These are phyloP conservation scores for Paecilomyces sp. DNA, from an alignment of 2,329 filamentous ascomycete species.

Conservation along the genomic window DNA sequence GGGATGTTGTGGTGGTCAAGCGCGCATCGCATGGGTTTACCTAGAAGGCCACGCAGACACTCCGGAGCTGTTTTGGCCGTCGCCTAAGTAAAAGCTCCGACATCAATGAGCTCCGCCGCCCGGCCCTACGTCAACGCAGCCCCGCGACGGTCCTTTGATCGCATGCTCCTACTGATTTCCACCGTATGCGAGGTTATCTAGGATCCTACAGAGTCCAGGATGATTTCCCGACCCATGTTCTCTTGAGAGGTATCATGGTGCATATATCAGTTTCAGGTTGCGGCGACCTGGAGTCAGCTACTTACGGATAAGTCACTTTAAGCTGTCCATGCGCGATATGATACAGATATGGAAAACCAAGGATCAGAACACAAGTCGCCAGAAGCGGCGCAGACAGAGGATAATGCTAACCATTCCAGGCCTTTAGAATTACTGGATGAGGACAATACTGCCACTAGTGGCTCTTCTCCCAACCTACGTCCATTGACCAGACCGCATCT, in stretches of 20 bases:
- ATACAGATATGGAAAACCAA: background rate
- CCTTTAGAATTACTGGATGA: slow-evolving; percentile 22
- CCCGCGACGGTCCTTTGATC: slow-evolving; percentile 7
- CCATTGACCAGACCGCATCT: slow-evolving; percentile 27
- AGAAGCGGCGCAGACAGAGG: slow-evolving; percentile 1
- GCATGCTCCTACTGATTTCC: slow-evolving; percentile 2
- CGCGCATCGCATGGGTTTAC: slow-evolving; percentile 10
- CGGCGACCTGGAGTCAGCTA: background rate
- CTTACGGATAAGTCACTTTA: background rate
- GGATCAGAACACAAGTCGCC: background rate
- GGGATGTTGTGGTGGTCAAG: slow-evolving; percentile 2
- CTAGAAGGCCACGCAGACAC: slow-evolving; percentile 15
- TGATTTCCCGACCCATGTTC: background rate
- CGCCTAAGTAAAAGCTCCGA: slow-evolving; percentile 5
- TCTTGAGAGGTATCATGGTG: background rate
- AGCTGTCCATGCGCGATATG: background rate
- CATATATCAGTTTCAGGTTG: background rate
- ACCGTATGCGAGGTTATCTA: background rate
- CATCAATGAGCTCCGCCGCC: slow-evolving; percentile 1
- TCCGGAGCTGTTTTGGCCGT: slow-evolving; percentile 8
- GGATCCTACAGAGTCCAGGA: background rate
- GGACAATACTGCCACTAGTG: slow-evolving; percentile 16
- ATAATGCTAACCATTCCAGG: slow-evolving; percentile 5
- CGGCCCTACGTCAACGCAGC: slow-evolving; percentile 3
- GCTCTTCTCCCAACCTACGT: slow-evolving; percentile 24